These are phyloP conservation scores for Yarrowia galli DNA, from an alignment of 1,139 yeast species.

Conservation along the genomic window DNA sequence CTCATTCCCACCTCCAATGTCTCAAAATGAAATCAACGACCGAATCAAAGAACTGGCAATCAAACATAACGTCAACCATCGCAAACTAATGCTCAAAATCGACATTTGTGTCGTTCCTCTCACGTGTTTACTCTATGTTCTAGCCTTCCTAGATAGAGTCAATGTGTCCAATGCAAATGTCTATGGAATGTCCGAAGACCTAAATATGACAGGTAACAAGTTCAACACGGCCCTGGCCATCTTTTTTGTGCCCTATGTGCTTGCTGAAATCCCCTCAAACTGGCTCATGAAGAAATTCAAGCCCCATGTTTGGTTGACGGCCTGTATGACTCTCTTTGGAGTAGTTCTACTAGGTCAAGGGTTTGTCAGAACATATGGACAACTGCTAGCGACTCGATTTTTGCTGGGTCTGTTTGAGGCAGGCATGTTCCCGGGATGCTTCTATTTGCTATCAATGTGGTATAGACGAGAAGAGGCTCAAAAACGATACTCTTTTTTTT, in stretches of 20 bases:
- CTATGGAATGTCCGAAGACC: constrained; percentile 64
- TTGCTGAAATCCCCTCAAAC: constrained; percentile 73
- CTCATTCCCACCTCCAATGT: background rate
- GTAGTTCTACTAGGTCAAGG: constrained; percentile 71
- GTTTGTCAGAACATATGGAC: constrained; percentile 63
- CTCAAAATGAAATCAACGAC: background rate
- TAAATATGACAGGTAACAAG: constrained; percentile 62
- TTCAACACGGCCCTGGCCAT: constrained; percentile 67
- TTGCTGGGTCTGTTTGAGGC: constrained; percentile 70
- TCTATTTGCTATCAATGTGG: constrained; percentile 65
- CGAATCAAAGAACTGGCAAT: constrained; percentile 54
- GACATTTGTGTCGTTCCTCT: constrained; percentile 74
- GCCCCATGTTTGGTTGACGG: constrained; percentile 71
- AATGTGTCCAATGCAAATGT: constrained; percentile 77
- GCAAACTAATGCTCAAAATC: constrained; percentile 64
- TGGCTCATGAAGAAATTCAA: constrained; percentile 63
- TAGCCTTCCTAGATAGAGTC: constrained; percentile 74
- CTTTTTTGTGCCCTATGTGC: constrained; percentile 73
- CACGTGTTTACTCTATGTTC: constrained; percentile 69
- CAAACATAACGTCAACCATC: constrained; percentile 56
- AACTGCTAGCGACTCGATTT: constrained; percentile 67
- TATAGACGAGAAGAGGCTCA: constrained; percentile 68
- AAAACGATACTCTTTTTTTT: constrained; percentile 70
- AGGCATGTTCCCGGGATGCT: constrained; percentile 76
- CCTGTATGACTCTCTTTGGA: constrained; percentile 65